phyloP scores from a whole-genome alignment of 2,329 filamentous ascomycete species.

The Mariannaea elegans region DNA sequence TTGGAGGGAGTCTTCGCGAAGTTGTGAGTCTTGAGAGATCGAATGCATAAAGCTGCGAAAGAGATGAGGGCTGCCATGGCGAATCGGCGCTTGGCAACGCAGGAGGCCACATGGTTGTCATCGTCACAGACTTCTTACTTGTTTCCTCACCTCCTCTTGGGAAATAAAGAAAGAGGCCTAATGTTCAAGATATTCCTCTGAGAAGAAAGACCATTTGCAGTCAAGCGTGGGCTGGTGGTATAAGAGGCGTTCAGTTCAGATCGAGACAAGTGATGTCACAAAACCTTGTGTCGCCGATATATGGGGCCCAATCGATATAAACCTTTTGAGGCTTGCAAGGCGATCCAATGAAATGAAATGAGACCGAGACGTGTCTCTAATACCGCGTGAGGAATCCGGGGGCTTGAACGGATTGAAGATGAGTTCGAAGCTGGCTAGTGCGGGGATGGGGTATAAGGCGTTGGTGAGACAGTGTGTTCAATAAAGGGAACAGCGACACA shows the following conservation, averaged over 20 bases:
- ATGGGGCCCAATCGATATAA: no score
- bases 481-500: neutral
- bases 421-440: neutral
- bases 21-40: neutral
- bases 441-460: neutral
- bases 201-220: no score
- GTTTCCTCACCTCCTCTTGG: neutral
- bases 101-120: neutral
- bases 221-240: no score
- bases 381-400: neutral
- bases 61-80: neutral
- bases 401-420: neutral
- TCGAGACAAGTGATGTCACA: no score
- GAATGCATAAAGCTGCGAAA: neutral
- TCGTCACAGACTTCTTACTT: neutral
- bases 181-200: no score
- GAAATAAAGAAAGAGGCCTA: no score
- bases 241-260: no score
- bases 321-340: conserved; percentile 13
- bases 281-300: neutral
- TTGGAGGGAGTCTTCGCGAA: conserved; percentile 26
- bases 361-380: conserved; percentile 9
- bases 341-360: neutral
- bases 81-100: neutral
- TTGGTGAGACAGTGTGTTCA: conserved; percentile 34